Percentiles rank a stretch among this genome's conserved stretches.
phyloP scores from a whole-genome alignment of 441 rosid species.

The Gossypium lobatum region DNA sequence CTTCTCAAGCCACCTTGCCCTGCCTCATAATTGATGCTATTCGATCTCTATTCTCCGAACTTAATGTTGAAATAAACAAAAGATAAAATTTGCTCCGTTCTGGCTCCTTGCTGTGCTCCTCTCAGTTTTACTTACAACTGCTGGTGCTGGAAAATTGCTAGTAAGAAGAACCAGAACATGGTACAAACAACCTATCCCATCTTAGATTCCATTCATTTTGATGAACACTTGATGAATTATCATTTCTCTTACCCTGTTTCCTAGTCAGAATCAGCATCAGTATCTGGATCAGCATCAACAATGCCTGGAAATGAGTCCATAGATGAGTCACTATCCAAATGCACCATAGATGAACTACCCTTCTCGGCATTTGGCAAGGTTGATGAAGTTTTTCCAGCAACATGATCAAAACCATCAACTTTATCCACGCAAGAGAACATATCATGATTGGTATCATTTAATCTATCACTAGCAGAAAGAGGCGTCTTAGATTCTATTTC shows the following conservation, averaged over 20 bases:
- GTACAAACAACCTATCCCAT: neutral
- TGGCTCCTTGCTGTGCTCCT: neutral
- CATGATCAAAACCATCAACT: conserved; percentile 7
- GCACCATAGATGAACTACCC: conserved; percentile 12
- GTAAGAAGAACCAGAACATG: neutral
- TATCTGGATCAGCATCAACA: conserved; percentile 38
- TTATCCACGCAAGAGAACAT: conserved; percentile 9
- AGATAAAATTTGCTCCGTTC: neutral
- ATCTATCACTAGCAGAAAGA: neutral
- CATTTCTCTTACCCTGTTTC: neutral
- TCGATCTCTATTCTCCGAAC: neutral
- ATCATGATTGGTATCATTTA: conserved; percentile 4
- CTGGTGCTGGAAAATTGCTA: neutral
- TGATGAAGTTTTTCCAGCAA: conserved; percentile 1
- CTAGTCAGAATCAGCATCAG: conserved; percentile 29
- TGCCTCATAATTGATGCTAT: neutral
- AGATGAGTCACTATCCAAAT: conserved; percentile 23
- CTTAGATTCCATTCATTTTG: neutral
- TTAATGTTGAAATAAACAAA: neutral
- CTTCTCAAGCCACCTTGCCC: neutral
- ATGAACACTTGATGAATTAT: neutral
- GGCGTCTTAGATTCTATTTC: conserved; percentile 3
- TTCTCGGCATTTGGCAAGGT: conserved; percentile 13
- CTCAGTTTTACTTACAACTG: neutral
- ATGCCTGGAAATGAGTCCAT: conserved; percentile 33